Base-by-base conservation (phyloP, 768 basidiomycete genomes). In the Boletus eberwhitei region DNA sequence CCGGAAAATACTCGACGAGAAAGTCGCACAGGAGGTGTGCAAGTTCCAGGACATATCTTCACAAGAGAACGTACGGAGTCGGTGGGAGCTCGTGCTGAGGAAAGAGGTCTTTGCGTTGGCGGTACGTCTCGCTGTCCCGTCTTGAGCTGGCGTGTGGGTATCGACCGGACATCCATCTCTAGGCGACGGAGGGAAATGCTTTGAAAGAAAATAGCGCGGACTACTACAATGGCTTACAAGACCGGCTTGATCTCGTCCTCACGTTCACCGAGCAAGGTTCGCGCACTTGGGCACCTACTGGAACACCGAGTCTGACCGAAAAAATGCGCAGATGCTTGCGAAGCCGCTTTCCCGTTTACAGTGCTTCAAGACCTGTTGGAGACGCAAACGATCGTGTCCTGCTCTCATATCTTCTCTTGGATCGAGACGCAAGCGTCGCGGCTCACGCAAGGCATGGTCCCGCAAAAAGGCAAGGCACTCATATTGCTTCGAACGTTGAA, bases 351-450 rank as follows among this genome's bases (percentile, higher is more conserved):
- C 58, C 85, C 90, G 1, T 85, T 93, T 57, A 75, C 75, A 34
- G 76, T 89, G 14, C 79, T 93, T 1, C 87, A 91, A 65, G 90
- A 93, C 63, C 76, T 95, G 19, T 75, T 95, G 48, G 93, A 95
- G 69, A 85, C 83, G 1, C 90, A 93, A 58, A 93, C 93, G 7
- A 88, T 95, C 57, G 70, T 76, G 1, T 92, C 90, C 17, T 94
- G 93, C 65, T 90, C 90, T 11, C 85, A 88, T 59, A 83, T 95
- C 22, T 93, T 94, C 73, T 85, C 86, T 4, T 95, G 91, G 88
- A 87, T 94, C 45, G 92, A 95, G 73, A 70, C 70, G 53, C 84
- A 89, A 26, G 81, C 86, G 1, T 71, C 76, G 16, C 79, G 87
- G 16, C 77, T 94, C 36, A 94, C 90, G 0, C 78, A 83, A 55